Base-by-base conservation (phyloP, 768 basidiomycete species). In the Dentipellis fragilis region DNA sequence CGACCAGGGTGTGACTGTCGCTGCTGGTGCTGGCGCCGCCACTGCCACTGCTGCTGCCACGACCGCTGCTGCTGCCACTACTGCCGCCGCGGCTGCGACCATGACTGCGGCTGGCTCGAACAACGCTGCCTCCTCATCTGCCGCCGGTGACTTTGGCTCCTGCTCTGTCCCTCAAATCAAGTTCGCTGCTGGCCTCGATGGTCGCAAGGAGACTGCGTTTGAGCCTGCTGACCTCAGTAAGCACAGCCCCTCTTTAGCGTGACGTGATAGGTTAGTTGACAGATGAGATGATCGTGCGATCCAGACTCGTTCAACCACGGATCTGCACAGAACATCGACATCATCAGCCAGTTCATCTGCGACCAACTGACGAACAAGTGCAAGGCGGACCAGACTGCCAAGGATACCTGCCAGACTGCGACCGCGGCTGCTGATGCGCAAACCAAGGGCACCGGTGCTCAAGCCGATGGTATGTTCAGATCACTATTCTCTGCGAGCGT, bases 331-430 rank as follows among this genome's bases (percentile, higher is more conserved):
- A 75, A 75, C 64, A 78, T 80, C 60, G 72, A 69, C 59, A 80
- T 83, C 64, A 83, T 84, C 69, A 75, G 80, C 12, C 73, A 77
- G 70, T 64, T 76, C 66, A 79, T 83, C 45, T 84, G 83, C 61
- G 78, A 81, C 66, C 71, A 70, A 5, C 68, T 85, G 56, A 71
- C 68, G 34, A 81, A 80, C 72, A 63, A 66, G 4, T 85, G 82
- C 64, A 72, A 69, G 16, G 80, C 81, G 6, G 76, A 84, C 61
- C 69, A 72, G 51, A 75, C 75, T 10, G 80, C 80, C 2, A 73
- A 77, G 64, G 69, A 65, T 21, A 78, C 78, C 9, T 84, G 82
- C 57, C 72, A 68, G 9, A 49, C 73, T 1, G 69, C 71, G 6
- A 71, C 69, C 57, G 56, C 64, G 10, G 67, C 67, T 29, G 65